Conservation (phyloP, 2,329 filamentous ascomycete species). For the Metarhizium album region DNA sequence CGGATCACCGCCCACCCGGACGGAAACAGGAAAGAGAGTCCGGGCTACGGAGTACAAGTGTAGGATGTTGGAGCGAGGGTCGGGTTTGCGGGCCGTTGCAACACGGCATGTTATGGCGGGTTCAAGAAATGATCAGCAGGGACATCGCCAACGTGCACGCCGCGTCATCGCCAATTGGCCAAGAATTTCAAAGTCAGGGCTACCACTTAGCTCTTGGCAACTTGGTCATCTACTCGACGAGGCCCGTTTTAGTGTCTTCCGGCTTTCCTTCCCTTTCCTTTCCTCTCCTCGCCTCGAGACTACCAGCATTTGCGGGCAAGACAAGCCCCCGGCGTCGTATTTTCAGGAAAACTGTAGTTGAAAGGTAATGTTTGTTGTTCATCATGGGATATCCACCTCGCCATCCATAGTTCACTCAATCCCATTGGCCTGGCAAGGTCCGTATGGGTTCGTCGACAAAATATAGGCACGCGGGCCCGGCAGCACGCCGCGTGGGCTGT, state of each 20-base stretch:
- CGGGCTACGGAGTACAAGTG: not conserved
- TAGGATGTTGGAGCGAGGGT: not conserved
- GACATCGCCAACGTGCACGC: not conserved
- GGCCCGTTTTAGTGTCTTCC: too few species aligned
- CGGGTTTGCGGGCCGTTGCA: not conserved
- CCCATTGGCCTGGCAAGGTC: not conserved
- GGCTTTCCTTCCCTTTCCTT: too few species aligned
- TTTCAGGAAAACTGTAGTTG: not conserved
- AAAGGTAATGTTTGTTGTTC: too few species aligned
- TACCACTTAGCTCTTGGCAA: too few species aligned
- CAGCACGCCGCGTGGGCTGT: not conserved
- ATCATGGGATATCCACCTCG: too few species aligned
- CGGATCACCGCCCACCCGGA: too few species aligned
- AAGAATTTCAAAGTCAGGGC: not conserved
- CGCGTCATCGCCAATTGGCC: not conserved
- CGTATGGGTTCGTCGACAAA: not conserved
- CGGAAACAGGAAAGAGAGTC: too few species aligned
- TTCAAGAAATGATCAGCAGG: not conserved
- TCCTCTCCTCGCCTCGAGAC: too few species aligned
- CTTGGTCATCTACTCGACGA: too few species aligned
- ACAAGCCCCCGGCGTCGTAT: not conserved
- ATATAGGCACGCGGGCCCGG: constrained; percentile 2
- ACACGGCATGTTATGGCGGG: not conserved
- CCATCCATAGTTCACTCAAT: not conserved
- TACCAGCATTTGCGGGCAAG: too few species aligned